These are phyloP conservation scores for Clarireedia hainanense DNA, from an alignment of 2,329 filamentous ascomycete species.

Conservation along the genomic window DNA sequence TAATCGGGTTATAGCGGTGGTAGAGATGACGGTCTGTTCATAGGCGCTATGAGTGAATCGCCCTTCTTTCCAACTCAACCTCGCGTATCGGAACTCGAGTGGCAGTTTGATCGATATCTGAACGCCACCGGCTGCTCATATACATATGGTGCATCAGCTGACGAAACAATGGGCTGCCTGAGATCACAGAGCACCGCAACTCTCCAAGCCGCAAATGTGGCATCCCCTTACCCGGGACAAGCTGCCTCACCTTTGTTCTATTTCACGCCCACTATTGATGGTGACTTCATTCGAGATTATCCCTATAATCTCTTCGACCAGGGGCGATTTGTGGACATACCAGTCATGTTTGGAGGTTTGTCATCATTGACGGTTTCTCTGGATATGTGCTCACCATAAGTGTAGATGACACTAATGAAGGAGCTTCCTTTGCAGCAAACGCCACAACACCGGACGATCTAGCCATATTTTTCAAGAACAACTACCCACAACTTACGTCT, in stretches of 20 bases:
- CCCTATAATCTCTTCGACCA: constrained; percentile 31
- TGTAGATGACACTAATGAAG: constrained; percentile 43
- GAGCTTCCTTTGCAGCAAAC: constrained; percentile 46
- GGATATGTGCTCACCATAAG: too few species aligned
- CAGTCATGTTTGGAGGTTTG: constrained; percentile 33
- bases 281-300: constrained; percentile 34
- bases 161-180: constrained; percentile 33
- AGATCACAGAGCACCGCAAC: constrained; percentile 29
- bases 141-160: not conserved
- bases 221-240: constrained; percentile 32
- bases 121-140: constrained; percentile 28
- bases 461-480: constrained; percentile 31
- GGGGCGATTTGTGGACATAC: constrained; percentile 33
- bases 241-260: constrained; percentile 30
- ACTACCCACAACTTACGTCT: constrained; percentile 31
- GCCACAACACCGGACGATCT: constrained; percentile 27
- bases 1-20: constrained; percentile 16
- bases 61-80: constrained; percentile 34
- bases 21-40: constrained; percentile 21
- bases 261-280: constrained; percentile 36
- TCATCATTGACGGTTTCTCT: not conserved
- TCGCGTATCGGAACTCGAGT: constrained; percentile 32
- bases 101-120: constrained; percentile 33
- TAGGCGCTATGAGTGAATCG: constrained; percentile 29
- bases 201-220: constrained; percentile 33